Evolutionary conservation across 2,329 filamentous ascomycete genomes (phyloP), one percentile per base, ranked within the genome.

Genomic region (Reticulascus tulasneorum): DNA sequence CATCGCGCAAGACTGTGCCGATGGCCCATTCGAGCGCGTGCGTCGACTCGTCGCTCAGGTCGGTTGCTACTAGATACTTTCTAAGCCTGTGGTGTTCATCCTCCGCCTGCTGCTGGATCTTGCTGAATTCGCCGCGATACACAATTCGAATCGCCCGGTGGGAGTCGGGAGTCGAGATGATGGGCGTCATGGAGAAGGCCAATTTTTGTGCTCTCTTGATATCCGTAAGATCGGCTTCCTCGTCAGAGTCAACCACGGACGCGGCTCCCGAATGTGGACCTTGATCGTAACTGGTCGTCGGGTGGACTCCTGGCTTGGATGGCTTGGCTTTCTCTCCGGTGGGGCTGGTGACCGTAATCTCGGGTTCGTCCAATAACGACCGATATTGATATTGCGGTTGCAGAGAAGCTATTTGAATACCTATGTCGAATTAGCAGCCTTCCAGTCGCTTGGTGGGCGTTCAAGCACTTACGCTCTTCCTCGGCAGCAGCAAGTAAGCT

Each of bases 1-100:
- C 93, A 50, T 97, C 90, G 31, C 93, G 79, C 20, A 98, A 71
- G 6, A 97, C 89, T 0, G 91, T 97, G 7, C 93, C 93, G 37
- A 98, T 90, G 0, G 91, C 93, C 93, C 93, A 98, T 59, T 98
- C 93, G 21, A 98, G 71, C 2, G 93, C 93, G 58, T 97, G 94
- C 7, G 87, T 86, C 5, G 91, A 90, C 64, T 98, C 93, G 23
- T 93, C 86, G 49, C 90, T 96, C 4, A 97, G 67, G 60, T 98
- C 93, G 0, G 88, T 96, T 4, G 93, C 91, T n/a, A 96, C 89
- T 12, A 98, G 68, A 56, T 97, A 98, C 52, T 93, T 94, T 35
- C 93, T 78, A 42, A 91, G 77, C 35, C 86, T 79, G 32, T 86
- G 79, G 32, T 86, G 74, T 34, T 88, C 86, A 10, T 87, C 84